Percentiles rank a stretch among this genome's conserved stretches.
Conservation (phyloP, 768 basidiomycete genomes). For the Suillus ampliporus region DNA sequence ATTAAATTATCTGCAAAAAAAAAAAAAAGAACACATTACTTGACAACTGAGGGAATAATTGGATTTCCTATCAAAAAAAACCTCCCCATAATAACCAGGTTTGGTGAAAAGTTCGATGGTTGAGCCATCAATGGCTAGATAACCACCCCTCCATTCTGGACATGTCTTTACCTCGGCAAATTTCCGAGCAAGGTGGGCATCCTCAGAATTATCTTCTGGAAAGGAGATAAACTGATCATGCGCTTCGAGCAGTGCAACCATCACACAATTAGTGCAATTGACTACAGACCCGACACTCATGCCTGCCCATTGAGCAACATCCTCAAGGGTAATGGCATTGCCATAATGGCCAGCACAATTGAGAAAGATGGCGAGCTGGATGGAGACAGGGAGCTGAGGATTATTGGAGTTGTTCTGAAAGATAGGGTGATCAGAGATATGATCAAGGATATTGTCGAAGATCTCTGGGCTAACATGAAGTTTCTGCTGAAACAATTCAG, state of each 20-base stretch:
- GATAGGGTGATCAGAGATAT: conserved; percentile 22
- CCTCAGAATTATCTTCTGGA: conserved; percentile 7
- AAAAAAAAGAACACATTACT: conserved; percentile 18
- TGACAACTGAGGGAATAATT: conserved; percentile 22
- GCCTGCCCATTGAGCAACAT: conserved; percentile 23
- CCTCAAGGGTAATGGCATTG: conserved; percentile 14
- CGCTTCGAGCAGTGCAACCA: conserved; percentile 18
- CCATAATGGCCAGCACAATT: conserved; percentile 15
- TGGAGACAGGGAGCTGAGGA: conserved; percentile 8
- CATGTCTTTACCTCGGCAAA: conserved; percentile 41
- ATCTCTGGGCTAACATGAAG: conserved; percentile 31
- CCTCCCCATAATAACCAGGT: conserved; percentile 9
- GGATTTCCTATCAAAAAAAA: conserved; percentile 21
- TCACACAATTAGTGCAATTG: conserved; percentile 23
- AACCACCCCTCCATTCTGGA: conserved; percentile 41
- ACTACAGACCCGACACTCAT: conserved; percentile 19
- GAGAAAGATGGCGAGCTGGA: conserved; percentile 5
- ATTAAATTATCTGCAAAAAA: conserved; percentile 22
- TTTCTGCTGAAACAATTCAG: conserved; percentile 19
- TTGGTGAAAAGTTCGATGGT: conserved; percentile 10
- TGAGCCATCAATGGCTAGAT: conserved; percentile 46
- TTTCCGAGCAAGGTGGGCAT: conserved; percentile 35
- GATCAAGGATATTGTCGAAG: conserved; percentile 28
- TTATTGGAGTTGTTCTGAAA: conserved; percentile 13
- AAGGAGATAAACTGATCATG: conserved; percentile 16